phyloP scores from a whole-genome alignment of 192 early-diverging fungal genomes.

The Martensiomyces pterosporus region DNA sequence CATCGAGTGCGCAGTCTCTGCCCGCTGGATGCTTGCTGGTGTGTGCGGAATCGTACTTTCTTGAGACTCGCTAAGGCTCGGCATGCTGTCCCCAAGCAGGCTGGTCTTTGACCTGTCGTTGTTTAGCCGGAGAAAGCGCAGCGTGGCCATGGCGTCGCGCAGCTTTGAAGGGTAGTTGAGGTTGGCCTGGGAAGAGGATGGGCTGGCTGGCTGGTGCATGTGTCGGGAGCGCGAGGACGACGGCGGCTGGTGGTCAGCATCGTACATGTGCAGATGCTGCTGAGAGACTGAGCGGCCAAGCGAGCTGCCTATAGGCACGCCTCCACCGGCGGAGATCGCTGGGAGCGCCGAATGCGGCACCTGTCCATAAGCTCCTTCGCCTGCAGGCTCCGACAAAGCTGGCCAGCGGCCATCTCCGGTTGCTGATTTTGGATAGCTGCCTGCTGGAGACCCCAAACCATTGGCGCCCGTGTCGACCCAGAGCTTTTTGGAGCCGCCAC shows the following conservation, averaged over 20 bases:
- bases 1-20: conserved; percentile 9
- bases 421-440: too few species aligned
- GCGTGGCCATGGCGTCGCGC: conserved; percentile 50
- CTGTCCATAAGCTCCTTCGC: conserved; percentile 2
- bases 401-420: conserved; percentile 23
- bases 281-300: conserved; percentile 42
- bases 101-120: conserved; percentile 25
- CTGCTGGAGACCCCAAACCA: neutral
- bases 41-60: conserved; percentile 12
- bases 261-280: conserved; percentile 22
- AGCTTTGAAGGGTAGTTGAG: conserved; percentile 47
- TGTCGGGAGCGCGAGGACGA: conserved; percentile 8
- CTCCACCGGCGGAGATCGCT: conserved; percentile 7
- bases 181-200: conserved; percentile 42
- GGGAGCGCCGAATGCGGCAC: conserved; percentile 14
- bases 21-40: neutral
- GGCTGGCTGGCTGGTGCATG: conserved; percentile 19
- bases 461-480: conserved; percentile 33
- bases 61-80: conserved; percentile 28
- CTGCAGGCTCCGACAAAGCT: conserved; percentile 8
- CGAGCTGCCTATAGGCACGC: conserved; percentile 7
- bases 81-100: conserved; percentile 35
- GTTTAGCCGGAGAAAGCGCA: conserved; percentile 41
- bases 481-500: conserved; percentile 9
- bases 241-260: conserved; percentile 3